Base-by-base conservation (phyloP, 139 green algal genomes). In the Micromonas commoda region DNA sequence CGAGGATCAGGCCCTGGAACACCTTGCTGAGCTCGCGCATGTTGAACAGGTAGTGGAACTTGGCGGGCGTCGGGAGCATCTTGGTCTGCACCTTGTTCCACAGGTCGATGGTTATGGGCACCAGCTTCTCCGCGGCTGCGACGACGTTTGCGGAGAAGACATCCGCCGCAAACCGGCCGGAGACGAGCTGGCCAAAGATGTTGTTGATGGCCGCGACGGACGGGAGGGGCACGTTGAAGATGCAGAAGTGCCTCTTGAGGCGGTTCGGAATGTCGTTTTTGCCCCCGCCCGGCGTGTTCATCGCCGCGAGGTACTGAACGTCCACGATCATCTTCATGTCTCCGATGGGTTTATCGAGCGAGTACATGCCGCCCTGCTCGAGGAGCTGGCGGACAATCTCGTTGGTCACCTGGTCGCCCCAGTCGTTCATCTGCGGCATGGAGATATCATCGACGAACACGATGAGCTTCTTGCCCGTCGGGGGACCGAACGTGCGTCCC, bases 301-400 rank as follows among this genome's bases (percentile, higher is more conserved):
- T 96, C n/a, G 86, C 91, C 26, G 54, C 83, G 32, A 96, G 81
- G 75, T 77, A 82, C 84, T 91, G 87, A 67, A 93, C 82, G 77
- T 96, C 91, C 84, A 93, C 94, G 77, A 96, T 89, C 82, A 92
- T 91, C 85, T 92, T 94, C 91, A 90, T 95, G 81, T 84, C 92
- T 60, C 95, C 89, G 38, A 96, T 83, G 57, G 95, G 90, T 86
- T 94, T 95, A 71, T 89, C 91, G n/a, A 86, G 83, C 82, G 93
- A 85, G 75, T 93, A 92, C 23, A 89, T 88, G 39, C 71, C 91
- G 53, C 83, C 83, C 28, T 87, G 86, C 76, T 93, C 90, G 28
- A 93, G 85, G 77, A 93, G 88, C 3, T 91, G 85, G 84, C 91
- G 93, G 39, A 96, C 83, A 68, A 93, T 80, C 31, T 88, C 91